These are phyloP conservation scores for Penicillium decumbens DNA, from an alignment of 2,329 filamentous ascomycete genomes.

Conservation along the genomic window DNA sequence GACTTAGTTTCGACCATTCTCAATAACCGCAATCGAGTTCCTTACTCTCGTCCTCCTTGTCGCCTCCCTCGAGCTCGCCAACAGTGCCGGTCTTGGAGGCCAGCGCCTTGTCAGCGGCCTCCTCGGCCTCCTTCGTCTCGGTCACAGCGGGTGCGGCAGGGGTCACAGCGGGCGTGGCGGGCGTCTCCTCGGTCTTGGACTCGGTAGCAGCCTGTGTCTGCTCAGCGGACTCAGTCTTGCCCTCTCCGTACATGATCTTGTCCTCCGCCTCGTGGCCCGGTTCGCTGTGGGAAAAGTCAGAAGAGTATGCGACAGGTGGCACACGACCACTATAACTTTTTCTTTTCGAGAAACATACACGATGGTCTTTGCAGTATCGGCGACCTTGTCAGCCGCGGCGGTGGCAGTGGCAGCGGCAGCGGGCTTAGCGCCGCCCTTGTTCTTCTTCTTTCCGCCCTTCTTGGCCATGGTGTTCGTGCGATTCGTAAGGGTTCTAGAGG, in stretches of 20 bases:
- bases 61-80: slow-evolving; percentile 13
- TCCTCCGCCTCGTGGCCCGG: slow-evolving; percentile 24
- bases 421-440: slow-evolving; percentile 27
- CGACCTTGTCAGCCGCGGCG: slow-evolving; percentile 25
- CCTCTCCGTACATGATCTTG: slow-evolving; percentile 18
- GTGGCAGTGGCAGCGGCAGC: slow-evolving; percentile 18
- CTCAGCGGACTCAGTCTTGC: slow-evolving; percentile 13
- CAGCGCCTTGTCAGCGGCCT: slow-evolving; percentile 21
- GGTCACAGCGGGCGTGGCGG: slow-evolving; percentile 8
- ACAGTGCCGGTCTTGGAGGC: slow-evolving; percentile 21
- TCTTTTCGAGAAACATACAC: slow-evolving; percentile 27
- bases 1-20: background rate
- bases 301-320: slow-evolving; percentile 2
- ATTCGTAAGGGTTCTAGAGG: slow-evolving; percentile 8
- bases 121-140: slow-evolving; percentile 12
- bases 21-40: background rate
- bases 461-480: slow-evolving; percentile 29
- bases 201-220: slow-evolving; percentile 15
- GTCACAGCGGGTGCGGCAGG: slow-evolving; percentile 11
- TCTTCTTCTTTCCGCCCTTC: slow-evolving; percentile 34
- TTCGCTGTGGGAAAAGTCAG: slow-evolving; percentile 13
- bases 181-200: slow-evolving; percentile 10
- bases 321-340: slow-evolving; percentile 13
- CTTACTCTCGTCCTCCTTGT: slow-evolving; percentile 19
- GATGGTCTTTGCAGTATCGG: slow-evolving; percentile 26